A percentile compares a stretch with the other conserved stretches of the same genome.
Conservation (phyloP, 768 basidiomycete species). For the Mycena polygramma region DNA sequence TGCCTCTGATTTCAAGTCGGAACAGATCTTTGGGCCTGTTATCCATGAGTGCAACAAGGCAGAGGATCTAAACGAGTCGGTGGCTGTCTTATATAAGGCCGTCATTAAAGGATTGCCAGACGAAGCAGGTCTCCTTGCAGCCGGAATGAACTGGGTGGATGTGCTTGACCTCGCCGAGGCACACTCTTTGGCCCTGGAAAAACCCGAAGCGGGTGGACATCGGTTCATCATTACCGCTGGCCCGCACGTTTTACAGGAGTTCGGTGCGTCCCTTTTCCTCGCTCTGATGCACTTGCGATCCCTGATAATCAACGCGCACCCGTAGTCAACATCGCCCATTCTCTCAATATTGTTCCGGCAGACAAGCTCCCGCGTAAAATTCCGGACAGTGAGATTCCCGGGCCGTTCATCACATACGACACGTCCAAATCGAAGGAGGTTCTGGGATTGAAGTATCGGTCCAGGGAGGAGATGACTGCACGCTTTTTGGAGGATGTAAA, state of each 20-base stretch:
- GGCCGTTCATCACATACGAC: slow-evolving; percentile 7
- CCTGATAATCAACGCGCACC: neutral
- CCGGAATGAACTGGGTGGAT: slow-evolving; percentile 13
- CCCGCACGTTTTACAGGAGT: slow-evolving; percentile 16
- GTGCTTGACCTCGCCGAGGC: slow-evolving; percentile 16
- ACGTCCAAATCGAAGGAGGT: slow-evolving; percentile 12
- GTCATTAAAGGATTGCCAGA: slow-evolving; percentile 12
- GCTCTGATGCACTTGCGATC: neutral
- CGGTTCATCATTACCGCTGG: slow-evolving; percentile 13
- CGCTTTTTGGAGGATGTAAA: slow-evolving; percentile 4
- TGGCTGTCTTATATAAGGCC: slow-evolving; percentile 11
- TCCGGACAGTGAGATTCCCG: slow-evolving; percentile 6
- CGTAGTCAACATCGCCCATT: slow-evolving; percentile 12
- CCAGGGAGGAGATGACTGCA: neutral
- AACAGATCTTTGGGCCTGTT: slow-evolving; percentile 10
- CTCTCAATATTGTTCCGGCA: slow-evolving; percentile 8
- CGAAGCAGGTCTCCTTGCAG: neutral
- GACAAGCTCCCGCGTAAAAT: slow-evolving; percentile 9
- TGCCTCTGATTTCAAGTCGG: too few relatives aligned
- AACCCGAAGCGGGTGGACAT: slow-evolving; percentile 10
- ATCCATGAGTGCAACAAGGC: slow-evolving; percentile 3
- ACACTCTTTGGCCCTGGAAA: slow-evolving; percentile 3
- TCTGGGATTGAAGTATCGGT: slow-evolving; percentile 2
- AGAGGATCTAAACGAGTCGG: slow-evolving; percentile 15
- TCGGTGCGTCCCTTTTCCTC: slow-evolving; percentile 2